Evolutionary conservation across 2,329 filamentous ascomycete genomes (phyloP).

Genomic region (Hypoxylon sp.): DNA sequence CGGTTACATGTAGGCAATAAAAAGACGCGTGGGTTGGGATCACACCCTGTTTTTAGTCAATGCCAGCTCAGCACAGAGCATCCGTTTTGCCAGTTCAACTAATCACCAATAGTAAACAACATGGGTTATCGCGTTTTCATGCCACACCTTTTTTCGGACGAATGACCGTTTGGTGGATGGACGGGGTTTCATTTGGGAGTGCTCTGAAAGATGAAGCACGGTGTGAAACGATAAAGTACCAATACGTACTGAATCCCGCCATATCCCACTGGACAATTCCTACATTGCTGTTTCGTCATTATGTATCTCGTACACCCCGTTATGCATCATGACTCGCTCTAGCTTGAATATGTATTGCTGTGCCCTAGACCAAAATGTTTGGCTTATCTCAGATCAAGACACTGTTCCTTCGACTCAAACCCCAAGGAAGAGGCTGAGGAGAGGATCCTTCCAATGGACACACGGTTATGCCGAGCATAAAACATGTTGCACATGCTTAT

Average conservation of each 20-base stretch:
- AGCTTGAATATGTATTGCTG: constrained; percentile 14
- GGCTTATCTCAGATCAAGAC: constrained; percentile 18
- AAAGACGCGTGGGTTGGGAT: constrained; percentile 37
- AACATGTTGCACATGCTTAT: no score
- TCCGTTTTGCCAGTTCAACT: constrained; percentile 27
- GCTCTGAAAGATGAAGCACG: constrained; percentile 22
- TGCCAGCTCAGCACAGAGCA: constrained; percentile 35
- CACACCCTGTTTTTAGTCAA: constrained; percentile 37
- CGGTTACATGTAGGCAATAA: constrained; percentile 28
- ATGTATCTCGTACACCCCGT: constrained; percentile 4
- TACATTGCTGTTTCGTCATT: constrained; percentile 34
- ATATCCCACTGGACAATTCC: no score
- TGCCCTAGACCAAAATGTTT: constrained; percentile 13
- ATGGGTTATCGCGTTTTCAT: constrained; percentile 37
- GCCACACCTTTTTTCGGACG: constrained; percentile 21
- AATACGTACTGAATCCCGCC: constrained; percentile 18
- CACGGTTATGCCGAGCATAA: neutral
- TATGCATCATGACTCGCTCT: constrained; percentile 18
- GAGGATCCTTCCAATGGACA: neutral
- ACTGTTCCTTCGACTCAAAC: constrained; percentile 22
- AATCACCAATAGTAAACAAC: constrained; percentile 33
- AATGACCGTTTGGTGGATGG: constrained; percentile 31
- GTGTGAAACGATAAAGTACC: constrained; percentile 21
- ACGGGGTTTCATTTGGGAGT: constrained; percentile 19
- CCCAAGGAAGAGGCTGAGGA: constrained; percentile 1